Evolutionary conservation across 257 asterid species (phyloP).

Genomic region (Lantana camara): DNA sequence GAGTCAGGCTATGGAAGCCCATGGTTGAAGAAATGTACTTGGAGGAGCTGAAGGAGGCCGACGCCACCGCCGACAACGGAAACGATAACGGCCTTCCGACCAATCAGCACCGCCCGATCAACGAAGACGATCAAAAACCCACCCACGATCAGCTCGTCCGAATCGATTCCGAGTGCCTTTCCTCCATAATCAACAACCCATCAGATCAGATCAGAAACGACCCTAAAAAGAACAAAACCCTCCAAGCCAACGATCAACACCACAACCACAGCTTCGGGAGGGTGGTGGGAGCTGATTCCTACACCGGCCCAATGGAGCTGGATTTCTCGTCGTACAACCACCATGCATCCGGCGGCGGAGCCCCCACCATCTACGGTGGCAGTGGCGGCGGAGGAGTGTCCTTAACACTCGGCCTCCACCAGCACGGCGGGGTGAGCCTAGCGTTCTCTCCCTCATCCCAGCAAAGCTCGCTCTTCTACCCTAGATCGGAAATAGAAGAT

Average conservation of each 20-base stretch:
- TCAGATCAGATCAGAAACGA: conserved; percentile 36
- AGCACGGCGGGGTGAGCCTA: conserved; percentile 54
- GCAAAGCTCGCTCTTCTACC: conserved; percentile 58
- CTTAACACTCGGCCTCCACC: conserved; percentile 78
- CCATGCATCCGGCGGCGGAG: conserved; percentile 22
- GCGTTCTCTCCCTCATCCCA: conserved; percentile 51
- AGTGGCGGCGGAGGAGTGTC: conserved; percentile 57
- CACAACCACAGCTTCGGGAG: conserved; percentile 35
- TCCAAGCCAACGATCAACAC: conserved; percentile 23
- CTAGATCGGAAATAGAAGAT: conserved; percentile 63
- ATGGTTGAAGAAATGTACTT: conserved; percentile 98
- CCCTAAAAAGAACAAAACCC: conserved; percentile 30
- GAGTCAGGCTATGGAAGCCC: conserved; percentile 98
- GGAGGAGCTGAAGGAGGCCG: conserved; percentile 72
- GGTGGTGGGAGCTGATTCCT: conserved; percentile 29
- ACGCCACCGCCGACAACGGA: conserved; percentile 28
- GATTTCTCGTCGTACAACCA: conserved; percentile 63
- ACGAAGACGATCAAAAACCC: conserved; percentile 72
- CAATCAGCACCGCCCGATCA: conserved; percentile 25
- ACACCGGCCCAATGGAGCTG: conserved; percentile 56
- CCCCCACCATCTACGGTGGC: not conserved
- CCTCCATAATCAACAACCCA: conserved; percentile 60
- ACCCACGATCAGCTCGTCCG: conserved; percentile 55
- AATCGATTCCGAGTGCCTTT: conserved; percentile 74
- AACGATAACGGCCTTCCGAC: not conserved